Conservation (phyloP, 108 stramenopile genomes). For the Bacterosira constricta region DNA sequence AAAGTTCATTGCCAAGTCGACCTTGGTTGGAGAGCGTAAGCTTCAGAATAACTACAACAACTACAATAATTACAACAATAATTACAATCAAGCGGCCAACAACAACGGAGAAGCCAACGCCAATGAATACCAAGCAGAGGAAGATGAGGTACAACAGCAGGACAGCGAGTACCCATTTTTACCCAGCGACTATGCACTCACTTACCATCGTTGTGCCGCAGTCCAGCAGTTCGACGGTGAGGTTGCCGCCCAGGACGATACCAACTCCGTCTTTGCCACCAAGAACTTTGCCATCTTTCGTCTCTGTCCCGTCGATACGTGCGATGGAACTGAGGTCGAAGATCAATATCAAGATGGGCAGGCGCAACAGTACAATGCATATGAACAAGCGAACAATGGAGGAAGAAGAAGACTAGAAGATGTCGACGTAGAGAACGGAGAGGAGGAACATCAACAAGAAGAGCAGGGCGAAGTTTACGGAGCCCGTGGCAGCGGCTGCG, state of each 20-base stretch:
- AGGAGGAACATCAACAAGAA: too few species aligned
- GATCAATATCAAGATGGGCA: background rate
- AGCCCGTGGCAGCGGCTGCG: constrained; percentile 61
- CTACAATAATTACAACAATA: background rate
- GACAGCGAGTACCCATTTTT: too few species aligned
- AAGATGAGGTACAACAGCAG: too few species aligned
- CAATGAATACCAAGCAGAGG: too few species aligned
- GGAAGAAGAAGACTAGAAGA: too few species aligned
- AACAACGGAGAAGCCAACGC: too few species aligned
- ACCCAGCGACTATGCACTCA: constrained; percentile 64
- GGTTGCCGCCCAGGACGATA: constrained; percentile 41
- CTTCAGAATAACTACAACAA: background rate
- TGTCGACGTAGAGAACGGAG: too few species aligned
- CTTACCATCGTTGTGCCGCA: constrained; percentile 75
- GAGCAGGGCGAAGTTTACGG: too few species aligned
- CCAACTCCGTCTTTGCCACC: constrained; percentile 52
- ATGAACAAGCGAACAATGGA: background rate
- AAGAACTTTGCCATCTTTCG: constrained; percentile 83
- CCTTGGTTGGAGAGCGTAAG: background rate
- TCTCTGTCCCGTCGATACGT: constrained; percentile 69
- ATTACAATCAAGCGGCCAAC: background rate
- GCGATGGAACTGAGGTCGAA: constrained; percentile 25
- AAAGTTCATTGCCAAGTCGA: background rate
- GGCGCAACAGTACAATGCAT: background rate
- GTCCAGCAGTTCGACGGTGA: constrained; percentile 41